phyloP scores from a whole-genome alignment of 164 flowering plant species.

The Nymphaea colorata region DNA sequence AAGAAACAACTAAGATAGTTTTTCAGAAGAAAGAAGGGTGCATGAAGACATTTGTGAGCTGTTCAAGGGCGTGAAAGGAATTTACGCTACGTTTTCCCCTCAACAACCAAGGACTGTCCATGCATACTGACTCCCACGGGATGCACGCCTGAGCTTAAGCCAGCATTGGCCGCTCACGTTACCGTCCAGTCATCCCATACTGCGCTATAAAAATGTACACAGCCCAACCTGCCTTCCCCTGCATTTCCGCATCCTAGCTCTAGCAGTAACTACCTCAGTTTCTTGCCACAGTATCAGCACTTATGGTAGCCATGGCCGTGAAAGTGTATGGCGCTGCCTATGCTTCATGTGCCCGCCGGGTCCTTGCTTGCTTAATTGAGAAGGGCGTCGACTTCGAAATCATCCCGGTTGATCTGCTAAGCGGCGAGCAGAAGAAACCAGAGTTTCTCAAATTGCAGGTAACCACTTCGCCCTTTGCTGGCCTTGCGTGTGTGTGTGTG shows the following conservation, averaged over 20 bases:
- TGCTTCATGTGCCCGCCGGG: constrained; percentile 31
- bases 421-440: constrained; percentile 37
- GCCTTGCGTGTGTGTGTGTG: background rate
- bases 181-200: background rate
- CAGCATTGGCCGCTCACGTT: background rate
- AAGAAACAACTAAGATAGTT: background rate
- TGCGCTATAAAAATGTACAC: background rate
- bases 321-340: constrained; percentile 40
- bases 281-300: background rate
- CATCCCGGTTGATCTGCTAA: constrained; percentile 32
- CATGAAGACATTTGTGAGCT: background rate
- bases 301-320: constrained; percentile 10
- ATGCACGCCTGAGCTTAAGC: background rate
- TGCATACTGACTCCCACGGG: background rate
- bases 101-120: background rate
- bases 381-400: constrained; percentile 38
- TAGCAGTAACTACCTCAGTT: background rate
- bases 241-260: background rate
- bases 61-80: background rate
- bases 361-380: constrained; percentile 32
- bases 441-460: constrained; percentile 40
- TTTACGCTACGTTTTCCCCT: background rate
- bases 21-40: background rate
- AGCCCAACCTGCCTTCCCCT: background rate
- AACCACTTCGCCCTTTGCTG: background rate